phyloP scores from a whole-genome alignment of 2,329 filamentous ascomycete species.

The Talaromyces amestolkiae region DNA sequence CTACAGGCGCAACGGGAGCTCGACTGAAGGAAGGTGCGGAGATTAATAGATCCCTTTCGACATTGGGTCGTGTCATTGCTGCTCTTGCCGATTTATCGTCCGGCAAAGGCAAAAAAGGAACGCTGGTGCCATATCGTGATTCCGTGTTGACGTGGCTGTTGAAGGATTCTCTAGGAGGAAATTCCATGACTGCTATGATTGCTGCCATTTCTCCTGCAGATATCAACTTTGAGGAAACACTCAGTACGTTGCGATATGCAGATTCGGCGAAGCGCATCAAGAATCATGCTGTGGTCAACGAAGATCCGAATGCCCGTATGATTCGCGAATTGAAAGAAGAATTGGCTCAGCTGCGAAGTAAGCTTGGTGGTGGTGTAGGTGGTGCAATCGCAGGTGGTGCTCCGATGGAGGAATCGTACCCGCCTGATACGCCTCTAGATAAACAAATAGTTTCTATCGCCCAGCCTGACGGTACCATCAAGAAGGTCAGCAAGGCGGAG shows the following conservation, averaged over 20 bases:
- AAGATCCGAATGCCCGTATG: slow-evolving; percentile 98
- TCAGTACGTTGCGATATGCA: slow-evolving; percentile 92
- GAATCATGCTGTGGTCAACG: slow-evolving; percentile 99
- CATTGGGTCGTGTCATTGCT: slow-evolving; percentile 94
- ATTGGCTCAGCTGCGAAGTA: slow-evolving; percentile 77
- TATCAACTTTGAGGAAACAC: slow-evolving; percentile 97
- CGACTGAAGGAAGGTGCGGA: slow-evolving; percentile 96
- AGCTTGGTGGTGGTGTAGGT: slow-evolving; percentile 61
- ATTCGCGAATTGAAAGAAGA: slow-evolving; percentile 97
- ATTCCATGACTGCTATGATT: slow-evolving; percentile 99
- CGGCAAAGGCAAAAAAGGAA: slow-evolving; percentile 71
- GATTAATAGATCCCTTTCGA: slow-evolving; percentile 96
- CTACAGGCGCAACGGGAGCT: slow-evolving; percentile 92
- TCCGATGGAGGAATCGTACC: slow-evolving; percentile 77
- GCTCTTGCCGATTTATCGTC: slow-evolving; percentile 87
- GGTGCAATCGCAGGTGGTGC: slow-evolving; percentile 48
- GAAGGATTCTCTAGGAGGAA: slow-evolving; percentile 94
- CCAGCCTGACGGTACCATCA: slow-evolving; percentile 76
- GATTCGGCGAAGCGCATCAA: slow-evolving; percentile 99
- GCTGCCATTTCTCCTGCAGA: slow-evolving; percentile 96
- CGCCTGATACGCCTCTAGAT: slow-evolving; percentile 86
- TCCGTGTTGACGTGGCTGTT: slow-evolving; percentile 93
- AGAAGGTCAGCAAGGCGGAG: slow-evolving; percentile 96
- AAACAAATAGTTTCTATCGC: slow-evolving; percentile 96
- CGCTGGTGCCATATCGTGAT: slow-evolving; percentile 92